Conservation (phyloP, 768 basidiomycete species). For the Boletus subparvulus region DNA sequence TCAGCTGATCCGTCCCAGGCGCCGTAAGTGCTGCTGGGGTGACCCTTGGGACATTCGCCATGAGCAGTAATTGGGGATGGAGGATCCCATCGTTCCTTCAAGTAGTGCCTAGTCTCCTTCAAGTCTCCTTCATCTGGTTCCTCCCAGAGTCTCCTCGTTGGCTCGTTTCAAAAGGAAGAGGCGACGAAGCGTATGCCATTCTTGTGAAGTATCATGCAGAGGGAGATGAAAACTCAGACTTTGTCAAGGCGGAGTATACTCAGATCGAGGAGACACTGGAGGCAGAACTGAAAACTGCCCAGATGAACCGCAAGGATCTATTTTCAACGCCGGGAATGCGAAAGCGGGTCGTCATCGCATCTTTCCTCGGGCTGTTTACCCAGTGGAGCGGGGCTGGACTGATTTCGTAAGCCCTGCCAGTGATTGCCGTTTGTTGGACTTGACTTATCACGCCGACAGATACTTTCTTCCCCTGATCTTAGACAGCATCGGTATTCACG, state of each 20-base stretch:
- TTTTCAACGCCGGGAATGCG: constrained; percentile 17
- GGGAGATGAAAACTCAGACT: constrained; percentile 50
- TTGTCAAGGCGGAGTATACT: constrained; percentile 56
- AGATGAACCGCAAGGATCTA: neutral
- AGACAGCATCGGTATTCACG: constrained; percentile 22
- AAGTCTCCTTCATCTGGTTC: constrained; percentile 54
- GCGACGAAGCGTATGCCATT: constrained; percentile 46
- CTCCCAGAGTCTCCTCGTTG: constrained; percentile 67
- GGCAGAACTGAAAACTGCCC: constrained; percentile 7
- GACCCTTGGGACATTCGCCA: constrained; percentile 64
- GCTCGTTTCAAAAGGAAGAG: constrained; percentile 57
- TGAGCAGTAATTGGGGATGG: constrained; percentile 63
- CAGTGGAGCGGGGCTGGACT: constrained; percentile 16
- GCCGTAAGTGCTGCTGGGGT: constrained; percentile 42
- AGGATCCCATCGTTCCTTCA: constrained; percentile 63
- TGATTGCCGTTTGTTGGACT: no score
- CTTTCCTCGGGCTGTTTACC: constrained; percentile 14
- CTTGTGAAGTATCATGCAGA: constrained; percentile 62
- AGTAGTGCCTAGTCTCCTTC: constrained; percentile 50
- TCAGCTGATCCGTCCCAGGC: constrained; percentile 7
- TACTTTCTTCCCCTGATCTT: constrained; percentile 10
- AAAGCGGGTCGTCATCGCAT: constrained; percentile 11
- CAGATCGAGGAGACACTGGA: constrained; percentile 58
- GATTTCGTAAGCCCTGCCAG: neutral
- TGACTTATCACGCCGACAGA: constrained; percentile 3